phyloP scores from a whole-genome alignment of 108 stramenopile species.

The Pinguiococcus pyrenoidosus region DNA sequence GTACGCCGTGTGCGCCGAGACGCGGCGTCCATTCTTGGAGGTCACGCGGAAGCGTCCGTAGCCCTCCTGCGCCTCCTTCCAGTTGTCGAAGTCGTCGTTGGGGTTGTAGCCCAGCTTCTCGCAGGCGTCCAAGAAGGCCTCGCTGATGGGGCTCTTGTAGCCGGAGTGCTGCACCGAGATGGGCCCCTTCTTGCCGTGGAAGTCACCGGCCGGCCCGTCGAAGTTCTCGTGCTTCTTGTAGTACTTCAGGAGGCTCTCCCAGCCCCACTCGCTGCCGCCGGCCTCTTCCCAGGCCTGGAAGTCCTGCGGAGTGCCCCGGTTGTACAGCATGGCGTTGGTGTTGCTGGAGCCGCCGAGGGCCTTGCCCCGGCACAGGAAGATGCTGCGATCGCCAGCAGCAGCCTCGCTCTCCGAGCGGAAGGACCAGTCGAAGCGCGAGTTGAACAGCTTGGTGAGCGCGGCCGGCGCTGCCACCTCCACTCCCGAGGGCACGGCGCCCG shows the following conservation, averaged over 20 bases:
- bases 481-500: conserved; percentile 11
- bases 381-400: not conserved
- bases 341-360: conserved; percentile 45
- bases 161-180: conserved; percentile 10
- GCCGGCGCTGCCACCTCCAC: conserved; percentile 10
- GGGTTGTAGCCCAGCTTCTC: conserved; percentile 14
- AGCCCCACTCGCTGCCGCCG: conserved; percentile 25
- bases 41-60: conserved; percentile 40
- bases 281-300: conserved; percentile 38
- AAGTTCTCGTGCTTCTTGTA: conserved; percentile 41
- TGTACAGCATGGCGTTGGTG: conserved; percentile 44
- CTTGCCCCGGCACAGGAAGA: conserved; percentile 41
- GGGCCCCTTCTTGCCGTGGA: conserved; percentile 14
- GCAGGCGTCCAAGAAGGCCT: conserved; percentile 32
- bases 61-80: conserved; percentile 43
- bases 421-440: conserved; percentile 22
- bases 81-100: conserved; percentile 45
- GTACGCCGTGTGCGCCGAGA: too few species aligned
- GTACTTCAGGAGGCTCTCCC: conserved; percentile 41
- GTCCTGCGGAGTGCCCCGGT: conserved; percentile 41
- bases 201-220: too few species aligned
- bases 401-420: conserved; percentile 11
- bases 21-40: too few species aligned
- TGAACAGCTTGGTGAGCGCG: conserved; percentile 9
- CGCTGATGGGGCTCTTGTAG: conserved; percentile 38